These are phyloP conservation scores for Geotrichum histeridarum DNA, from an alignment of 1,139 yeast genomes.

Conservation along the genomic window DNA sequence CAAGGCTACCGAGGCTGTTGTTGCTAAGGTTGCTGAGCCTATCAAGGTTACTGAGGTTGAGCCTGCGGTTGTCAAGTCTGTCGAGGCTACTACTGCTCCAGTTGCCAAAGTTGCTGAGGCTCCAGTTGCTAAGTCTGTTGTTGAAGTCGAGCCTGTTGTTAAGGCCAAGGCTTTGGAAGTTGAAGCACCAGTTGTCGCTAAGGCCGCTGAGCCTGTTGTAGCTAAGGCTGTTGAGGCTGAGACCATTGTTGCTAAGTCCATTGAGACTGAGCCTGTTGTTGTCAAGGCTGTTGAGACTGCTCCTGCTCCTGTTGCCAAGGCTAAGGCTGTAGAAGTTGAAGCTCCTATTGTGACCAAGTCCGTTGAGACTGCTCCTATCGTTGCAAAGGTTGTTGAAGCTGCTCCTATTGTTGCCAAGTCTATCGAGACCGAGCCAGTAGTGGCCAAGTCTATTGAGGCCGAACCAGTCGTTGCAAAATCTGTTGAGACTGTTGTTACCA, in stretches of 20 bases:
- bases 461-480: constrained; percentile 1
- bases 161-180: no score
- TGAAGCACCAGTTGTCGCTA: no score
- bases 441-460: constrained; percentile 1
- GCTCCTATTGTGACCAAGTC: background rate
- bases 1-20: background rate
- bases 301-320: constrained; percentile 4
- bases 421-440: background rate
- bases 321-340: background rate
- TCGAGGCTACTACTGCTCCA: background rate
- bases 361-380: background rate
- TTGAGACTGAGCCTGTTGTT: background rate
- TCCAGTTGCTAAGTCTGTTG: background rate
- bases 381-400: background rate
- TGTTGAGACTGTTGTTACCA: background rate
- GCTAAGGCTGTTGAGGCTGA: background rate
- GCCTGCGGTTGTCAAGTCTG: background rate
- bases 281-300: constrained; percentile 2
- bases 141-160: background rate
- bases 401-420: background rate
- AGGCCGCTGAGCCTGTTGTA: background rate
- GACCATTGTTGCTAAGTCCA: background rate
- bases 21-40: constrained; percentile 1
- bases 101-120: background rate
- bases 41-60: background rate